Conservation (phyloP, 202 grass and related monocot species). For the Setaria viridis region DNA sequence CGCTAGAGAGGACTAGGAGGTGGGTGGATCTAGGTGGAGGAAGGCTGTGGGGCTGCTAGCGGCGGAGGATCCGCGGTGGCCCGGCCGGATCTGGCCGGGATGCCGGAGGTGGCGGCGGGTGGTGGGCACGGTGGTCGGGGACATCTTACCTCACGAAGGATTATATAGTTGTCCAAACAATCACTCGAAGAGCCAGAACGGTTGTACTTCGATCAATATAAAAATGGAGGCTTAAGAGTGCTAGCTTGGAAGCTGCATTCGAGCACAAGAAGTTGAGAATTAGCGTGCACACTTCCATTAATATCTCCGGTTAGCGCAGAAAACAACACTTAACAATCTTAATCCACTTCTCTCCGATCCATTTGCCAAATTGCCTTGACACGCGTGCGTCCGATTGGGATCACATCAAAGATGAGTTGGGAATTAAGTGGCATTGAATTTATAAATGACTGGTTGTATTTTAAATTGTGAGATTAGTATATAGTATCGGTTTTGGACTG, state of each 20-base stretch:
- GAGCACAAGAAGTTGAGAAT: conserved; percentile 23
- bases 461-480: neutral
- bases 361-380: conserved; percentile 25
- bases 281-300: conserved; percentile 46
- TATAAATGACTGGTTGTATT: neutral
- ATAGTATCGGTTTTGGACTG: neutral
- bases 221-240: neutral
- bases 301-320: conserved; percentile 4
- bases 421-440: neutral
- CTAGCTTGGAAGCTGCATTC: conserved; percentile 35
- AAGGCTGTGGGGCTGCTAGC: no score
- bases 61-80: no score
- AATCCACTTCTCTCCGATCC: conserved; percentile 1
- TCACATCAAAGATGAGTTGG: conserved; percentile 39
- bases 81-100: no score
- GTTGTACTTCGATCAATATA: neutral
- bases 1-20: no score
- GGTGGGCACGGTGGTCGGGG: no score
- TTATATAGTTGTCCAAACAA: conserved; percentile 15
- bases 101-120: no score
- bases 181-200: neutral
- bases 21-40: no score
- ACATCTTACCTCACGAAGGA: neutral
- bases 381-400: conserved; percentile 34
- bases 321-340: conserved; percentile 42